phyloP scores from a whole-genome alignment of 805 yeast species.

The Blastobotrys robertii region DNA sequence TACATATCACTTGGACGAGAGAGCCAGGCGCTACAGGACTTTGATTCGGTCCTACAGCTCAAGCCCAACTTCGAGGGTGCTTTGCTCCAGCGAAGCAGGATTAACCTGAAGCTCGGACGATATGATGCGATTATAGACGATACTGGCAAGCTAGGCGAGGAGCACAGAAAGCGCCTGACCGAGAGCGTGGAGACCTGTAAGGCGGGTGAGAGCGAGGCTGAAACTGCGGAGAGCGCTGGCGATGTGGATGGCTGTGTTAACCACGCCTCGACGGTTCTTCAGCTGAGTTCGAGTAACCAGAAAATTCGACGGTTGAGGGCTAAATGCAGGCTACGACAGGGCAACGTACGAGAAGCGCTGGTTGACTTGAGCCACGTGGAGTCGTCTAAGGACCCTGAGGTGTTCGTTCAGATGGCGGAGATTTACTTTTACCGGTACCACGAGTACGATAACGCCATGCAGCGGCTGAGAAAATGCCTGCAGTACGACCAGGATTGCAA shows the following conservation, averaged over 20 bases:
- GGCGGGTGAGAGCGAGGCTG: conserved; percentile 8
- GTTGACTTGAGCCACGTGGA: conserved; percentile 26
- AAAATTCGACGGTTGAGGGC: conserved; percentile 25
- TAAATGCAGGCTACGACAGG: conserved; percentile 24
- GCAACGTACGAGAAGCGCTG: conserved; percentile 25
- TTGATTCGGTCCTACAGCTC: conserved; percentile 24
- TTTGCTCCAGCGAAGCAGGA: conserved; percentile 24
- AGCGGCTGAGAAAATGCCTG: conserved; percentile 54
- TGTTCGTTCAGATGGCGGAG: conserved; percentile 22
- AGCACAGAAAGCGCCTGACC: conserved; percentile 5
- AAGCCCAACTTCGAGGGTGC: conserved; percentile 30
- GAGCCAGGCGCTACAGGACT: conserved; percentile 28
- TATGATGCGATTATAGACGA: conserved; percentile 18
- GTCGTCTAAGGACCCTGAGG: conserved; percentile 18
- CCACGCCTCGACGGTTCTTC: conserved; percentile 21
- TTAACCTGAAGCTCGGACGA: conserved; percentile 25
- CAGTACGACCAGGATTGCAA: conserved; percentile 66
- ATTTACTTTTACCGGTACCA: conserved; percentile 43
- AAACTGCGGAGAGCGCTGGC: conserved; percentile 7
- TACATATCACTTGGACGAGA: conserved; percentile 27
- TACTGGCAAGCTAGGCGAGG: conserved; percentile 12
- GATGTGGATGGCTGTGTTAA: conserved; percentile 18
- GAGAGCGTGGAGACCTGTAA: conserved; percentile 10
- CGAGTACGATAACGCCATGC: conserved; percentile 43
- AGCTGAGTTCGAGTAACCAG: conserved; percentile 20